These are phyloP conservation scores for Colletotrichum tropicale DNA, from an alignment of 2,329 filamentous ascomycete species.

Conservation along the genomic window DNA sequence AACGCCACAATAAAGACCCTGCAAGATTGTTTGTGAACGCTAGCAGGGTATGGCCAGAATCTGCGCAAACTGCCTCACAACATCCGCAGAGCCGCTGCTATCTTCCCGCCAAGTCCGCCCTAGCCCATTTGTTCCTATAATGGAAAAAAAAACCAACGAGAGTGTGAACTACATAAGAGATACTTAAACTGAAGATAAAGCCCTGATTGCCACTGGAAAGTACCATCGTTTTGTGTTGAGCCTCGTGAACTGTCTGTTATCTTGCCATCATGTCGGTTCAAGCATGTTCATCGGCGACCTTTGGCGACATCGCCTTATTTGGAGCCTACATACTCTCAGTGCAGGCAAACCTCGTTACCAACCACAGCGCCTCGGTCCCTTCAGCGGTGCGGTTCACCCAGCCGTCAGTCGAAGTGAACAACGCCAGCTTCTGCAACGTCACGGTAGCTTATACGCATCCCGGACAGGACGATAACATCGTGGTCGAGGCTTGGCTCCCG, in stretches of 20 bases:
- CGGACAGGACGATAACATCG: slow-evolving; percentile 24
- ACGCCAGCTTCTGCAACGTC: slow-evolving; percentile 30
- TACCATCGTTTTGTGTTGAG: not conserved
- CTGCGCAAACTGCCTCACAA: not conserved
- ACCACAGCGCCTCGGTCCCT: not conserved
- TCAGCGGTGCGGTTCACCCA: not conserved
- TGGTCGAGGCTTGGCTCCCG: slow-evolving; percentile 29
- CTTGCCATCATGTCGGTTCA: not conserved
- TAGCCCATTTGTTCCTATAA: not conserved
- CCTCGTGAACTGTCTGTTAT: not conserved
- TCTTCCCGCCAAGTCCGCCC: not conserved
- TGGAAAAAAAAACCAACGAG: not conserved
- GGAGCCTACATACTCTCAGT: not conserved
- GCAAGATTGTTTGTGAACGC: not conserved
- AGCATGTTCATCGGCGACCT: not conserved
- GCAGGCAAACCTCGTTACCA: not conserved
- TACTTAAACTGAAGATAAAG: fast-evolving
- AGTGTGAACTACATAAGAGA: not conserved
- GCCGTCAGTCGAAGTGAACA: not conserved
- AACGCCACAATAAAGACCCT: not conserved
- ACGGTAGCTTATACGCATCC: slow-evolving; percentile 30
- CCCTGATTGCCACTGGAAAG: not conserved
- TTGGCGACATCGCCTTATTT: not conserved
- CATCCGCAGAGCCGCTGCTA: not conserved
- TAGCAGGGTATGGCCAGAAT: not conserved